Evolutionary conservation across 441 rosid species (phyloP).

Genomic region (Syzygium syzygioides): DNA sequence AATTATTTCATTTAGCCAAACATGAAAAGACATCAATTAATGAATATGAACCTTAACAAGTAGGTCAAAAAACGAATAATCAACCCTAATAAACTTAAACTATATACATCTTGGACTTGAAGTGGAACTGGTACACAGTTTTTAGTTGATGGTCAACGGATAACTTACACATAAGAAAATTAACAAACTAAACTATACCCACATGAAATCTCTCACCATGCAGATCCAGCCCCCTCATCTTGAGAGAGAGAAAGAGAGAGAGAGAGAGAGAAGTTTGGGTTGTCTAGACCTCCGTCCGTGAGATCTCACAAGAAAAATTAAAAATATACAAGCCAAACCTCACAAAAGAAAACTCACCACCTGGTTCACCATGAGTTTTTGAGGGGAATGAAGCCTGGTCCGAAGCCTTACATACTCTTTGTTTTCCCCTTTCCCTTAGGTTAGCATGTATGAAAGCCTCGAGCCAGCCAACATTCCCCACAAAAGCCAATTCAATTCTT

Average conservation of each 20-base stretch:
- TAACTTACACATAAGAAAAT: neutral
- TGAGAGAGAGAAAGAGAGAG: neutral
- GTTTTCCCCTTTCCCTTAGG: neutral
- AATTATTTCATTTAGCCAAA: neutral
- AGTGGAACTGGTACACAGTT: neutral
- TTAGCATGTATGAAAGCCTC: slow-evolving; percentile 16
- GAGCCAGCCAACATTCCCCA: slow-evolving; percentile 42
- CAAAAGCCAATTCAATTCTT: slow-evolving; percentile 6
- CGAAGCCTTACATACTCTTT: slow-evolving; percentile 17
- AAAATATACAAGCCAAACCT: neutral
- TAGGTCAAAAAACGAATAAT: neutral
- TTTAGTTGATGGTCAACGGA: neutral
- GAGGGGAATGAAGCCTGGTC: slow-evolving; percentile 46
- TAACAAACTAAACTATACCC: neutral
- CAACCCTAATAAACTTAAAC: neutral
- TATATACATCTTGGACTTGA: neutral
- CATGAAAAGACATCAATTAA: neutral
- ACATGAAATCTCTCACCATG: neutral
- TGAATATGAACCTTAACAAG: neutral
- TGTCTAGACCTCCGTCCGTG: neutral
- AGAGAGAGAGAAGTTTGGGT: neutral
- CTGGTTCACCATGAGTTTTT: slow-evolving; percentile 10
- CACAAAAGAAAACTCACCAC: neutral
- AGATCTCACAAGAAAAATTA: neutral
- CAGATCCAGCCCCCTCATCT: neutral